Conservation (phyloP, 768 basidiomycete genomes). For the Lactifluus hygrophoroides region DNA sequence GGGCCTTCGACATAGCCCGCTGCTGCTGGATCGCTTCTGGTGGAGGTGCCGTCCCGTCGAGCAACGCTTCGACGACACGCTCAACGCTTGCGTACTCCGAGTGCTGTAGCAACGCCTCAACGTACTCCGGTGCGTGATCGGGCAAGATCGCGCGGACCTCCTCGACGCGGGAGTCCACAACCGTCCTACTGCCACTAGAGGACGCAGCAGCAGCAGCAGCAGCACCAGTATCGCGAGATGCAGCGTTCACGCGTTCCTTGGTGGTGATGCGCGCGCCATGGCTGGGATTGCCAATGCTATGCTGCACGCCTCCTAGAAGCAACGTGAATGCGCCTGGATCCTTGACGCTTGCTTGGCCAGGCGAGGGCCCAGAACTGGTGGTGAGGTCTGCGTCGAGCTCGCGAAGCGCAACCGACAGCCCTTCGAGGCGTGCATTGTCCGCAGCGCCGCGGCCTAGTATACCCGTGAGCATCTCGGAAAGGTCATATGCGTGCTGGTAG, state of each 20-base stretch:
- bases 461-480: conserved; percentile 29
- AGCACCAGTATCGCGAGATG: conserved; percentile 13
- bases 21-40: conserved; percentile 25
- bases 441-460: conserved; percentile 40
- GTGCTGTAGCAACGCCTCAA: conserved; percentile 48
- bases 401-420: conserved; percentile 45
- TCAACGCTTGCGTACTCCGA: conserved; percentile 46
- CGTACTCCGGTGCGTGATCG: conserved; percentile 45
- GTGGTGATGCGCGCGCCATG: conserved; percentile 19
- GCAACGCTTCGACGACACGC: conserved; percentile 56
- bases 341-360: conserved; percentile 18
- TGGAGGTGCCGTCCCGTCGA: conserved; percentile 61
- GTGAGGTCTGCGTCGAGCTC: conserved; percentile 27
- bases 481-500: conserved; percentile 60
- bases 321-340: conserved; percentile 47
- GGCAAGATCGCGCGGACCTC: conserved; percentile 77
- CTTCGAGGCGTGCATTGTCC: conserved; percentile 49
- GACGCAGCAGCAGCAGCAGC: not conserved
- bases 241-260: not conserved
- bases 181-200: conserved; percentile 31
- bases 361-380: not conserved
- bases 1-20: conserved; percentile 19
- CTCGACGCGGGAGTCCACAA: conserved; percentile 48
- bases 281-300: conserved; percentile 33
- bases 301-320: conserved; percentile 45